phyloP scores from a whole-genome alignment of 345 rosid species.

The Bruguiera parviflora region DNA sequence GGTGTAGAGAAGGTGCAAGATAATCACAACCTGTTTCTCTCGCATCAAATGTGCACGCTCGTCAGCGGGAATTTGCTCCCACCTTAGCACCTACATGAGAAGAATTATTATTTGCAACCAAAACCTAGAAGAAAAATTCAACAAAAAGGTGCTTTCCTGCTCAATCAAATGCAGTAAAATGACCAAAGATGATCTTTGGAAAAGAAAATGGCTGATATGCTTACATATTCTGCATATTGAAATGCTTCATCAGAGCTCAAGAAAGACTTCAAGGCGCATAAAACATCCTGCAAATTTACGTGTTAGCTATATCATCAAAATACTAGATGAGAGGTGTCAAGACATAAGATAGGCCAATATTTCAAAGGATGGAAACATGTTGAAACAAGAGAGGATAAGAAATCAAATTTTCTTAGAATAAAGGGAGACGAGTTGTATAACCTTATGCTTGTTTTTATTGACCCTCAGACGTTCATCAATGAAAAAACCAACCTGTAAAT shows the following conservation, averaged over 20 bases:
- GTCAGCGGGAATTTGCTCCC: constrained; percentile 95
- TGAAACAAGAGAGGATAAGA: not conserved
- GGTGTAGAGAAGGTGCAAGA: not conserved
- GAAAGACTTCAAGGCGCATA: constrained; percentile 58
- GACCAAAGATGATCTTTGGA: constrained; percentile 3
- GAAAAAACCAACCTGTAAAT: constrained; percentile 71
- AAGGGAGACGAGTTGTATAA: constrained; percentile 18
- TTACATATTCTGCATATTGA: constrained; percentile 85
- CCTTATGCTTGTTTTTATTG: constrained; percentile 85
- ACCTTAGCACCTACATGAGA: constrained; percentile 54
- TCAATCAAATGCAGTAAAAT: not conserved
- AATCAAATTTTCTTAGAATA: not conserved
- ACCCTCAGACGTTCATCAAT: constrained; percentile 75
- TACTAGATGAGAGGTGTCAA: not conserved
- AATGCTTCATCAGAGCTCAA: constrained; percentile 63
- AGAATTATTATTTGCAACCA: constrained; percentile 3
- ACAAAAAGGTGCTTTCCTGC: not conserved
- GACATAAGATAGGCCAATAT: not conserved
- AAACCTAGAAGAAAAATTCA: not conserved
- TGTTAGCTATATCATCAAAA: not conserved
- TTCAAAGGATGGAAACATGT: not conserved
- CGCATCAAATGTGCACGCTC: constrained; percentile 72
- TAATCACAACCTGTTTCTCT: constrained; percentile 73
- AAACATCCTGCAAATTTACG: constrained; percentile 56
- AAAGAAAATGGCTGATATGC: constrained; percentile 18